These are phyloP conservation scores for Gentiana dahurica DNA, from an alignment of 257 asterid genomes.

Conservation along the genomic window DNA sequence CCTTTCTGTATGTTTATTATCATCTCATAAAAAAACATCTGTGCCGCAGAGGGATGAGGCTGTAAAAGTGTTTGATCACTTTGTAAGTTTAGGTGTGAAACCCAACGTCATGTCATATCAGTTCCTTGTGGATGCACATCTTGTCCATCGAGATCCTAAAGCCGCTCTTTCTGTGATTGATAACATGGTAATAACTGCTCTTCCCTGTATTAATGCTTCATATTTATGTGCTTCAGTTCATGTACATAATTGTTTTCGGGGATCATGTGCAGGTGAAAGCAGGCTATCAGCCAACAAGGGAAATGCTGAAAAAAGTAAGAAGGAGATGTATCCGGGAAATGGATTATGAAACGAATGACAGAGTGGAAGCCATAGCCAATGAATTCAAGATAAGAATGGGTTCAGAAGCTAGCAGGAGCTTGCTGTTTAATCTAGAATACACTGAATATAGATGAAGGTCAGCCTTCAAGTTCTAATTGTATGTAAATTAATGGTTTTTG, in stretches of 20 bases:
- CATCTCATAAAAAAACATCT: conserved; percentile 3
- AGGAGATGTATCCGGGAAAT: conserved; percentile 78
- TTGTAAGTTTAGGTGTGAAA: conserved; percentile 49
- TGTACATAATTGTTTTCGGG: conserved; percentile 2
- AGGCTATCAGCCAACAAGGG: conserved; percentile 62
- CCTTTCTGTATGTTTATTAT: too few species aligned
- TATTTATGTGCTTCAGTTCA: background rate
- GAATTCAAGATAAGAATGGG: conserved; percentile 38
- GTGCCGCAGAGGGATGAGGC: conserved; percentile 90
- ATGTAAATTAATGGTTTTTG: too few species aligned
- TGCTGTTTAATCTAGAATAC: conserved; percentile 49
- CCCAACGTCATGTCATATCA: conserved; percentile 68
- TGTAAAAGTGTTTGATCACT: conserved; percentile 73
- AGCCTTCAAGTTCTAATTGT: too few species aligned
- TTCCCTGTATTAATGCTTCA: background rate
- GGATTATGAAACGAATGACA: conserved; percentile 51
- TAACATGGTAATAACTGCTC: conserved; percentile 55
- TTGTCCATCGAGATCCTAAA: conserved; percentile 52
- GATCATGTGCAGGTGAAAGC: conserved; percentile 32
- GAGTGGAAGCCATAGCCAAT: conserved; percentile 39
- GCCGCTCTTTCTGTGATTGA: conserved; percentile 63
- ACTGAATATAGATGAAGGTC: conserved; percentile 32
- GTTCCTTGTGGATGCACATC: conserved; percentile 74
- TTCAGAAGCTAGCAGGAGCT: conserved; percentile 45
- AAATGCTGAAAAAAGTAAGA: conserved; percentile 58